A percentile compares a stretch with the other conserved stretches of the same genome.
phyloP scores from a whole-genome alignment of 257 asterid genomes.

The Solanum tacnaense region DNA sequence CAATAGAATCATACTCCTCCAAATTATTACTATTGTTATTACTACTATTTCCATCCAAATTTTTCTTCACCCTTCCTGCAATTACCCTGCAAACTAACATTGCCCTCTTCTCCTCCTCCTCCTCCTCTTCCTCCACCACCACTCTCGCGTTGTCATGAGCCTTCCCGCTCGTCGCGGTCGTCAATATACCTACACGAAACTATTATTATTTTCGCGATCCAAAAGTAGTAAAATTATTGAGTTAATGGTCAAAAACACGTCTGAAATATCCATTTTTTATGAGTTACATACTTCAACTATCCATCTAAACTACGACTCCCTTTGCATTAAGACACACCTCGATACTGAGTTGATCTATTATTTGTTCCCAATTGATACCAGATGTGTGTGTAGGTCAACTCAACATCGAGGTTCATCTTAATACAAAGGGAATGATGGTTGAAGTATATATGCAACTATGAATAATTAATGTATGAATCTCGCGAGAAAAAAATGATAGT shows the following conservation, averaged over 20 bases:
- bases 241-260: no score
- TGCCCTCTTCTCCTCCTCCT: conserved; percentile 52
- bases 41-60: conserved; percentile 25
- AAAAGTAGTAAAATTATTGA: neutral
- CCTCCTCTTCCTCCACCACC: conserved; percentile 29
- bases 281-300: neutral
- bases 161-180: conserved; percentile 71
- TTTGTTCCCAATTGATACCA: neutral
- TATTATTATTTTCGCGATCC: neutral
- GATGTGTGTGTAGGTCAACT: neutral
- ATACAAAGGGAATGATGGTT: neutral
- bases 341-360: neutral
- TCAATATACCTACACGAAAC: conserved; percentile 21
- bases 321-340: neutral
- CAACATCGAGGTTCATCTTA: neutral
- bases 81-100: conserved; percentile 88
- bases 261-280: neutral
- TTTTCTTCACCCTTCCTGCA: conserved; percentile 76
- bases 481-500: neutral
- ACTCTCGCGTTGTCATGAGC: conserved; percentile 55
- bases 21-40: neutral
- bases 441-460: neutral
- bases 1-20: conserved; percentile 72
- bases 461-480: neutral
- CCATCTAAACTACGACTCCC: no score